Evolutionary conservation across 495 filamentous ascomycete species (phyloP), one percentile per base, ranked within the genome.

Genomic region (Podospora australis): DNA sequence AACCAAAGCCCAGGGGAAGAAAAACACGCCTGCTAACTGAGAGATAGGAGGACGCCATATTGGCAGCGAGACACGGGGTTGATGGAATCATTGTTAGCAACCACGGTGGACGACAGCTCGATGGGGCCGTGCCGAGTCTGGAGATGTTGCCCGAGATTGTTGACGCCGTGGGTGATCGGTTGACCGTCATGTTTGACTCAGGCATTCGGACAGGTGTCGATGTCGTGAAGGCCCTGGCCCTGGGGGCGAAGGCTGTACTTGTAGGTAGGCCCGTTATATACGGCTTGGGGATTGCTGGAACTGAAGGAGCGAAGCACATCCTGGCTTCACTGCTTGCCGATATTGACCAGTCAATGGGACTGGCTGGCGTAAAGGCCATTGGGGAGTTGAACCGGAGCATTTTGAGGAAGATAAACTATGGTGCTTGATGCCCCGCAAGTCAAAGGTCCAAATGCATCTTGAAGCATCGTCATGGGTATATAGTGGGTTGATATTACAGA

Each of bases 301-400:
- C 77, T 47, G 62, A 72, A 32, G 81, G 82, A 4, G 82, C 77
- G 2, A 74, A 73, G 48, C 69, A 79, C 44, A 78, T 83, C 2
- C 49, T 83, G 23, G 70, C 72, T 38, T 72, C 75, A 4, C 56
- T 83, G 13, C 59, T 82, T 34, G 79, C 80, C 10, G 80, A 84
- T 57, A 57, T 83, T 9, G 80, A 80, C 64, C 74, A 79, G 56
- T 77, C 68, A 13, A 79, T 83, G 79, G 70, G 73, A 1, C 59
- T 83, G 39, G 61, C 72, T 2, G 80, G 80, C 1, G 80, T 80
- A 36, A 59, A 67, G 30, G 75, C 59, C 3, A 68, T 83, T 30
- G 65, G 60, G 1, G 80, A 76, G 32, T 75, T 80, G 48, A 69
- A 77, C 40, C 64, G 65, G 26, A 64, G 57, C 17, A 71, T 75